Evolutionary conservation across 331 rosid genomes (phyloP), one percentile per base, ranked within the genome.

Genomic region (Rhamnella rubrinervis): DNA sequence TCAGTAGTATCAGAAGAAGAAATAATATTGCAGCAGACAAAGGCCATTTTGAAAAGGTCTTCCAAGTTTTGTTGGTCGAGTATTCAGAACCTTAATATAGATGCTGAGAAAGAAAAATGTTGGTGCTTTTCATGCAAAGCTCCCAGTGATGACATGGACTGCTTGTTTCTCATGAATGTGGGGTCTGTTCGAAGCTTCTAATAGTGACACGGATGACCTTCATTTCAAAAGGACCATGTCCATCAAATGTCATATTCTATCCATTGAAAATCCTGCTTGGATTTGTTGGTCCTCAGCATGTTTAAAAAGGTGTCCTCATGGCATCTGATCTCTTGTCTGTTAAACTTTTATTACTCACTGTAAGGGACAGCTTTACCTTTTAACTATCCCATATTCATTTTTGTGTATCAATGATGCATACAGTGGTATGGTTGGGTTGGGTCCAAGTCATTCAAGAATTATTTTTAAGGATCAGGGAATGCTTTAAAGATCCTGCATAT

Each of bases 81-180:
- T 77, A 77, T 82, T 75, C 86, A 77, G 68, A 75, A 76, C 71
- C 41, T 69, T 59, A 64, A 74, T 75, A 59, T 76, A 58, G 86
- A 87, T 66, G 81, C 74, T 49, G 81, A 74, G 70, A 89, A 81
- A 63, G 97, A 95, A 82, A 91, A 89, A 78, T 95, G 97, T 66
- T 95, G 96, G 99, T 91, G 97, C 84, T 87, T 83, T 83, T 71
- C 82, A 57, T 91, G 99, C 79, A 91, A 84, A 86, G 71, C 63
- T 81, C 76, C 77, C 51, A 77, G 77, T 80, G 89, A 91, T 76
- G 95, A 84, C 61, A 75, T 77, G 67, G 93, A 85, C 77, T 95
- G 99, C 86, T 86, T 95, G 85, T 85, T 89, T 80, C 78, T 72
- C 81, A 75, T 74, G 70, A 72, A 75, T 59, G 78, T 71, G 73